A percentile compares a stretch with the other conserved stretches of the same genome.
Conservation (phyloP, 164 flowering plant genomes). For the Vitis vinifera region DNA sequence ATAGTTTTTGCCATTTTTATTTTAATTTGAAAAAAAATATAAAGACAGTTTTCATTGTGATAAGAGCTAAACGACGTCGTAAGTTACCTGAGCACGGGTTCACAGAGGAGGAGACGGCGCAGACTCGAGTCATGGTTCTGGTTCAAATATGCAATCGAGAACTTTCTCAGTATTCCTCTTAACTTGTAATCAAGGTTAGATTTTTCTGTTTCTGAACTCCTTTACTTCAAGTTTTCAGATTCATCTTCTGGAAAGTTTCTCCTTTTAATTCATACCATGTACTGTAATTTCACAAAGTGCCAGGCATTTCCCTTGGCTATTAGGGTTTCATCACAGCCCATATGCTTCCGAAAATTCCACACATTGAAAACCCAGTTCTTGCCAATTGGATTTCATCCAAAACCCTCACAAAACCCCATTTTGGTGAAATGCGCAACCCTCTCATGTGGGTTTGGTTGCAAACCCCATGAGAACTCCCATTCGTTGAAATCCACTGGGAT, state of each 20-base stretch:
- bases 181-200: no score
- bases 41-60: no score
- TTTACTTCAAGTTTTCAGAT: neutral
- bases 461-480: neutral
- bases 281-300: conserved; percentile 44
- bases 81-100: no score
- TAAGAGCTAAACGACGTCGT: no score
- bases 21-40: no score
- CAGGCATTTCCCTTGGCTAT: conserved; percentile 48
- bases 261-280: conserved; percentile 27
- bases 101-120: no score
- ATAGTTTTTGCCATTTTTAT: no score
- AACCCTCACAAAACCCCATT: conserved; percentile 28
- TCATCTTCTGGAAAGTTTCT: neutral
- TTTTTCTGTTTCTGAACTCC: no score
- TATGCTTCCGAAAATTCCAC: conserved; percentile 21
- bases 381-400: conserved; percentile 26
- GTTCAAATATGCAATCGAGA: neutral
- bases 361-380: conserved; percentile 25
- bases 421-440: neutral
- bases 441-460: conserved; percentile 11
- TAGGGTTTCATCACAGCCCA: conserved; percentile 46
- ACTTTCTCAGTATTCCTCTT: neutral
- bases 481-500: conserved; percentile 6
- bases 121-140: no score